Conservation (phyloP, 2,329 filamentous ascomycete species). For the Malbranchea cinnamomea region DNA sequence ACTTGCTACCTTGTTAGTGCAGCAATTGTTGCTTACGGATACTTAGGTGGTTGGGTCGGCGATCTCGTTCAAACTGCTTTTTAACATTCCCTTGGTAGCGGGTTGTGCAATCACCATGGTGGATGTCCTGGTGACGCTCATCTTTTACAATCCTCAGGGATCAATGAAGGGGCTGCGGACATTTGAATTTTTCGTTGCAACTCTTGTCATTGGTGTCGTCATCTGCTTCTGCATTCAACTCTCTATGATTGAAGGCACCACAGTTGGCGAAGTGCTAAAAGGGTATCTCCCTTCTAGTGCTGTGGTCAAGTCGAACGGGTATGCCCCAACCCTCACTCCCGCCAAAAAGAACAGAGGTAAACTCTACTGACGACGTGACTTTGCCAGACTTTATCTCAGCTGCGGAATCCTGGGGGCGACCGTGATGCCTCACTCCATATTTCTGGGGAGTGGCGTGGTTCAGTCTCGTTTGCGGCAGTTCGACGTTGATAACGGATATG, state of each 20-base stretch:
- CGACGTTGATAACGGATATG: constrained; percentile 27
- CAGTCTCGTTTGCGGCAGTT: constrained; percentile 38
- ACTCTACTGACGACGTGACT: too few species aligned
- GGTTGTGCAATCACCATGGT: constrained; percentile 42
- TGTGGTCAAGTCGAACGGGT: constrained; percentile 37
- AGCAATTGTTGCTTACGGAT: too few species aligned
- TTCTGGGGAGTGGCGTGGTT: constrained; percentile 41
- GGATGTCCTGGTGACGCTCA: constrained; percentile 41
- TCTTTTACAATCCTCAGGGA: constrained; percentile 40
- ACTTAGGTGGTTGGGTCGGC: constrained; percentile 40
- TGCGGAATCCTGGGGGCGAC: constrained; percentile 39
- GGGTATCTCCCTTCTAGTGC: constrained; percentile 41
- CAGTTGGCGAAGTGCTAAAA: constrained; percentile 37
- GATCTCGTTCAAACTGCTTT: constrained; percentile 40
- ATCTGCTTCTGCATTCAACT: constrained; percentile 44
- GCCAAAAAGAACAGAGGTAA: constrained; percentile 5
- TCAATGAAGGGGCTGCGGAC: constrained; percentile 36
- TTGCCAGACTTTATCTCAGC: constrained; percentile 35
- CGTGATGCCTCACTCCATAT: constrained; percentile 47
- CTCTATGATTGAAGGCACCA: constrained; percentile 34
- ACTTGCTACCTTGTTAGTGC: too few species aligned
- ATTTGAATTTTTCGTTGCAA: constrained; percentile 41
- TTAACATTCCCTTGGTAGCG: constrained; percentile 39
- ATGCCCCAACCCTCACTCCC: constrained; percentile 9
- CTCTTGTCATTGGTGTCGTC: constrained; percentile 39